A percentile compares a stretch with the other conserved stretches of the same genome.
These are phyloP conservation scores for Tricholoma matsutake DNA, from an alignment of 768 basidiomycete species.

Conservation along the genomic window DNA sequence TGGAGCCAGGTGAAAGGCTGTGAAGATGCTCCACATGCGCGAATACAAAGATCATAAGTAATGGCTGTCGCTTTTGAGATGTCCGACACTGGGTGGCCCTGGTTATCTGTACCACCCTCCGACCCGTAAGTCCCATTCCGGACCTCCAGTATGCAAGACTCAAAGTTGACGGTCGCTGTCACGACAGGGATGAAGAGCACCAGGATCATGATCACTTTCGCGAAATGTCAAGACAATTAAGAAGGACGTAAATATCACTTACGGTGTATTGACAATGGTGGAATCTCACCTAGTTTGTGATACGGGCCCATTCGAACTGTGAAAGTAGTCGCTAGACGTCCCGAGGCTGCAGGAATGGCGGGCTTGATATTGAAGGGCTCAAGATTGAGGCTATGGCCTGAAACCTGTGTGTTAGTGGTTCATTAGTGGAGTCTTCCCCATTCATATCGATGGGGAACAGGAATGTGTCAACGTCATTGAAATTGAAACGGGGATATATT, in stretches of 20 bases:
- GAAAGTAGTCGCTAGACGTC: too few species aligned
- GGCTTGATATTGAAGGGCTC: too few species aligned
- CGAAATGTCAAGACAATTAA: background rate
- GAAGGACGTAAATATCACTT: background rate
- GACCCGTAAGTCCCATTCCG: conserved; percentile 12
- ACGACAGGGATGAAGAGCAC: background rate
- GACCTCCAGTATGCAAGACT: conserved; percentile 20
- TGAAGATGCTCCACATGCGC: conserved; percentile 23
- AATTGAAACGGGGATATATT: too few species aligned
- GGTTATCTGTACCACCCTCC: conserved; percentile 24
- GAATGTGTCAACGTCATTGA: too few species aligned
- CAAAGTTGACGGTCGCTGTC: conserved; percentile 12
- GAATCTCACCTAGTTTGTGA: too few species aligned
- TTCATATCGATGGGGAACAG: too few species aligned
- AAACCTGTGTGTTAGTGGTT: too few species aligned
- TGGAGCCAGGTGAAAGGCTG: conserved; percentile 29
- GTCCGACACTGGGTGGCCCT: conserved; percentile 20
- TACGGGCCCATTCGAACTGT: too few species aligned
- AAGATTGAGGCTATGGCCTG: too few species aligned
- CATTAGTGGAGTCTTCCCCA: too few species aligned
- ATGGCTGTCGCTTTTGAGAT: conserved; percentile 25
- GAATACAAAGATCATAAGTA: conserved; percentile 27
- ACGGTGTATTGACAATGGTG: too few species aligned
- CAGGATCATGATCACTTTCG: background rate
- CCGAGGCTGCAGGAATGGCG: too few species aligned